phyloP scores from a whole-genome alignment of 2,329 filamentous ascomycete species.

The Colletotrichum sp. region DNA sequence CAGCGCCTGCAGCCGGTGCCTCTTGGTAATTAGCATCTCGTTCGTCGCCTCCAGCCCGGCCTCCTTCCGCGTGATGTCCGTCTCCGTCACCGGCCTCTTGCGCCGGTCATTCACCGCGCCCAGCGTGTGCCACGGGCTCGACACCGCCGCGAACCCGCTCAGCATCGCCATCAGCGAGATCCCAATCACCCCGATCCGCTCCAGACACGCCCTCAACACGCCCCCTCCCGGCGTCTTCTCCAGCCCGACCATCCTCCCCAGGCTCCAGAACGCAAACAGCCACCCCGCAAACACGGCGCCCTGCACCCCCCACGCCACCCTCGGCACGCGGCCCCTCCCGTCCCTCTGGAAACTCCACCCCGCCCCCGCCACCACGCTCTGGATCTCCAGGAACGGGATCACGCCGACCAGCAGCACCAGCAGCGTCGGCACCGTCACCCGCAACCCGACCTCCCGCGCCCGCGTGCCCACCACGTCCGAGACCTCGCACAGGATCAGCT shows the following conservation, averaged over 20 bases:
- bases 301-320: conserved; percentile 70
- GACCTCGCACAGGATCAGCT: conserved; percentile 85
- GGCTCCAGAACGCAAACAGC: conserved; percentile 78
- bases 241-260: conserved; percentile 64
- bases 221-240: conserved; percentile 28
- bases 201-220: conserved; percentile 61
- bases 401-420: conserved; percentile 75
- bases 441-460: conserved; percentile 72
- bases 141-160: conserved; percentile 90
- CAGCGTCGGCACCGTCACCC: conserved; percentile 72
- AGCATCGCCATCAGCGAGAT: conserved; percentile 86
- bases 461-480: conserved; percentile 73
- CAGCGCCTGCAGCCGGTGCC: conserved; percentile 72
- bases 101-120: conserved; percentile 59
- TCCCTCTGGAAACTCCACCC: conserved; percentile 69
- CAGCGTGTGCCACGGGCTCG: conserved; percentile 85
- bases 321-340: conserved; percentile 60
- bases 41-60: conserved; percentile 78
- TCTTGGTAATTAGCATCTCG: conserved; percentile 80
- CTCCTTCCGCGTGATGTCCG: conserved; percentile 78
- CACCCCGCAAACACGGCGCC: conserved; percentile 67
- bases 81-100: conserved; percentile 69
- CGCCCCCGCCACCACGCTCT: conserved; percentile 61
- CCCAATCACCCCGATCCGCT: conserved; percentile 82
- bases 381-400: conserved; percentile 81